Evolutionary conservation across 208 protist species (phyloP), one percentile per base, ranked within the genome.

Genomic region (Leishmania aethiopica): DNA sequence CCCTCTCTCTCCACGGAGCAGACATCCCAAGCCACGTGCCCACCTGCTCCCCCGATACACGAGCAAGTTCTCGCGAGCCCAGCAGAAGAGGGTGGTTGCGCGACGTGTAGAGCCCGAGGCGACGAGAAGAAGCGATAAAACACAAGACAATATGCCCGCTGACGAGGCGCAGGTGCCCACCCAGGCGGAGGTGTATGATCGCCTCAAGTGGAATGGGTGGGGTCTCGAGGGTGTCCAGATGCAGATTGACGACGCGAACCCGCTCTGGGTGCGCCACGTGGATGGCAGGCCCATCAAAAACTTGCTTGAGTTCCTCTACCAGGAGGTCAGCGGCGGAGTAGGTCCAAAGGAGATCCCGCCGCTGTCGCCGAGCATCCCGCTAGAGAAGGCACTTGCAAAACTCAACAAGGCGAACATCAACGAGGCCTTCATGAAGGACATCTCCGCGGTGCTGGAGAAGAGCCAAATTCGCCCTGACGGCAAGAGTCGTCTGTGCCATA

Each of bases 161-260:
- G 78, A 67, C 32, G 81, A 83, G 71, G 40, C 55, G 51, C 75
- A 81, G 53, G 53, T 66, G 60, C 64, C 82, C 37, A 79, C 69
- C 32, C 79, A 53, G 13, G 72, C 28, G 17, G 93, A 98, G 81
- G 88, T 89, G 72, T 98, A 95, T 74, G 87, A 98, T 67, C 78
- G 62, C 67, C 89, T 98, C 74, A 98, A 97, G 84, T 98, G 96
- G 96, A 96, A 98, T 81, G 96, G 95, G 10, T 98, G 96, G 96
- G 96, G 96, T 32, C 77, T 89, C 42, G 40, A 85, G 32, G 86
- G 87, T 17, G 70, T 91, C 11, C 77, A 85, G 66, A 94, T 98
- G 87, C 86, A 77, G 83, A 86, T 97, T 55, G 92, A 96, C 81
- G 84, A 89, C 19, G 85, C 90, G 66, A 79, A 93, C 55, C 83